Base-by-base conservation (phyloP, 345 rosid genomes). In the Brassica juncea region DNA sequence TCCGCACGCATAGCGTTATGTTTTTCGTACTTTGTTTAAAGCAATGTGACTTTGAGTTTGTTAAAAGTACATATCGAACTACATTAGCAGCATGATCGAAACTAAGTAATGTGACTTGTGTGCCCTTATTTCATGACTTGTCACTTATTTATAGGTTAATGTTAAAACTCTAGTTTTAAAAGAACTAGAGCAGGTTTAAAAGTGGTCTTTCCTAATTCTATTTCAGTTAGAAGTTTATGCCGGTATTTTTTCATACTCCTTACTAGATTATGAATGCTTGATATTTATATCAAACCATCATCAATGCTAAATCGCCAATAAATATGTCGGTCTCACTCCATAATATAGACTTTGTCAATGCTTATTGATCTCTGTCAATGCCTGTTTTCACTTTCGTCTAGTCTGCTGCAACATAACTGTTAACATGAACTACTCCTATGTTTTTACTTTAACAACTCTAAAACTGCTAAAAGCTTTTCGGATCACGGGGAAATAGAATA, bases 1-100 rank as follows among this genome's bases (percentile, higher is more conserved):
- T 72, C 66, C 44, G 68, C 25, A 55, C 11, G 68, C 77, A 73
- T 73, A 44, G 25, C 63, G 28, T 72, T 34, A 23, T 67, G 69
- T 73, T 67, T 47, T 73, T 68, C 74, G 69, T 68, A 73, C 35
- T 68, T 61, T 70, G 28, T 61, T 15, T 52, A 5, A 39, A 15
- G 58, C 23, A 31, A 59, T 67, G 28, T 2, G 11, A 47, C 42
- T 25, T 73, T 61, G 70, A 68, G 44, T 54, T 66, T 72, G 27
- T 30, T 31, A 39, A 16, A 21, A 15, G 14, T 34, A 19, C 52
- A 3, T n/a, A 8, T 3, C 19, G 47, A 21, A 57, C 8, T 58
- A 66, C 47, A 16, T 52, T 52, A 52, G 19, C n/a, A 35, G 1
- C 15, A 66, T 47, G 55, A 65, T 65, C 4, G 10, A 32, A 74